Base-by-base conservation (phyloP, 2,329 filamentous ascomycete species). In the Proliferodiscus dingleyae region DNA sequence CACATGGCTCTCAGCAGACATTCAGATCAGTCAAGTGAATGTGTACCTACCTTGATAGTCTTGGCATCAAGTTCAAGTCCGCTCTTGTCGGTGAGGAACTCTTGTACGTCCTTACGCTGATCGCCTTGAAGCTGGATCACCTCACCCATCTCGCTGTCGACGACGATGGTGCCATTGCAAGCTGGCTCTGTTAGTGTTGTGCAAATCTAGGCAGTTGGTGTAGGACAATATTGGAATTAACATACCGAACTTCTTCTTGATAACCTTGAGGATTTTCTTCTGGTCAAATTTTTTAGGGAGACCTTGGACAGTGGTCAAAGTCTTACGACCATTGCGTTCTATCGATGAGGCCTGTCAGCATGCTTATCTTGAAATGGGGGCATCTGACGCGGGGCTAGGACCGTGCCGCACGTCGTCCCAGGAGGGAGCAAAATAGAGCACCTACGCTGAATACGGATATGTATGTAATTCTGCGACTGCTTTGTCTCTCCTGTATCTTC, bases 301-400 rank as follows among this genome's bases (percentile, higher is more conserved):
- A 73, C 93, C 93, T 81, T 97, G 91, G 66, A 98, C 90, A 64
- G 93, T 98, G 64, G 93, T 98, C 86, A 98, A 81, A 78, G 93
- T 97, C 83, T 98, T 98, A 73, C 93, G 93, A 83, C 93, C 93
- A 97, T 98, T 98, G 77, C 93, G 93, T 78, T 98, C 91, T 97
- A 70, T 60, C 37, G 33, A 37, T 51, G 26, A 51, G 46, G 28
- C 41, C 54, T 48, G 68, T 80, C 61, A 78, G 74, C 49, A 49
- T 22, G 50, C 50, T 56, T 56, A 50, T 61, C 51, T 47, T 39
- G 21, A 32, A 40, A 18, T 34, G 36, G 32, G 10, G 50, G 48
- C 46, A 47, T 53, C 34, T 41, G 21, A 38, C 40, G 39, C 37
- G 43, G 43, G 41, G 39, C 23, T 42, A 41, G 43, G 41, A 38